phyloP scores from a whole-genome alignment of 1,284 basidiomycete genomes.

The Cutaneotrichosporon cavernicola region DNA sequence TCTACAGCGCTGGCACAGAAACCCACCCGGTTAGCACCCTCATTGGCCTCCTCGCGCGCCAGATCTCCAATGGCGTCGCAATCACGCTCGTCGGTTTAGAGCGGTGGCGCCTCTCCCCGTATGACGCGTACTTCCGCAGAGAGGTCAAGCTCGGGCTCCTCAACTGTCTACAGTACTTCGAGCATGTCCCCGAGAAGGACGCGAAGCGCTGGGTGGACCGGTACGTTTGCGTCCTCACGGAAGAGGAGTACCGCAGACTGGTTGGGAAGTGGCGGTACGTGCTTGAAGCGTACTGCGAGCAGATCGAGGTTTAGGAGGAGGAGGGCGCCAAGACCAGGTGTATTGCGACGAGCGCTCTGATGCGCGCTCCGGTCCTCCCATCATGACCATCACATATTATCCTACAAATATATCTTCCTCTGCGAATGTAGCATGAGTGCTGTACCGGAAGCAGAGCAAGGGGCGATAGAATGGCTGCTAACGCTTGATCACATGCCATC shows the following conservation, averaged over 20 bases:
- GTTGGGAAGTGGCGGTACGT: background rate
- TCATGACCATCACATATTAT: no score
- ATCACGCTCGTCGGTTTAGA: background rate
- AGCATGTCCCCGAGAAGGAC: background rate
- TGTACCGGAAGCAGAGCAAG: no score
- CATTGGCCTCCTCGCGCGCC: background rate
- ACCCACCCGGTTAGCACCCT: background rate
- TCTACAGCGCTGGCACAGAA: background rate
- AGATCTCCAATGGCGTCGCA: background rate
- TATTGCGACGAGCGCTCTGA: no score
- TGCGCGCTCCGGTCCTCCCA: no score
- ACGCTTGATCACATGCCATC: no score
- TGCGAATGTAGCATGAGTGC: no score
- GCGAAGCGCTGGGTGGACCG: background rate
- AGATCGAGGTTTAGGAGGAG: background rate
- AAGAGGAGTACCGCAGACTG: background rate
- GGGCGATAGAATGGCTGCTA: no score
- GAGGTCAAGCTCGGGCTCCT: background rate
- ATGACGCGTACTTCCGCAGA: background rate
- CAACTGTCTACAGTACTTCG: background rate
- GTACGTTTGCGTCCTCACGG: background rate
- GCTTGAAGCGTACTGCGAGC: background rate
- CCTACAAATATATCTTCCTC: no score
- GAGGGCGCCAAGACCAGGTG: no score
- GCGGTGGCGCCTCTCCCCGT: background rate